Percentiles rank a stretch among this genome's conserved stretches.
Conservation (phyloP, 768 basidiomycete genomes). For the Lentinus brumalis region DNA sequence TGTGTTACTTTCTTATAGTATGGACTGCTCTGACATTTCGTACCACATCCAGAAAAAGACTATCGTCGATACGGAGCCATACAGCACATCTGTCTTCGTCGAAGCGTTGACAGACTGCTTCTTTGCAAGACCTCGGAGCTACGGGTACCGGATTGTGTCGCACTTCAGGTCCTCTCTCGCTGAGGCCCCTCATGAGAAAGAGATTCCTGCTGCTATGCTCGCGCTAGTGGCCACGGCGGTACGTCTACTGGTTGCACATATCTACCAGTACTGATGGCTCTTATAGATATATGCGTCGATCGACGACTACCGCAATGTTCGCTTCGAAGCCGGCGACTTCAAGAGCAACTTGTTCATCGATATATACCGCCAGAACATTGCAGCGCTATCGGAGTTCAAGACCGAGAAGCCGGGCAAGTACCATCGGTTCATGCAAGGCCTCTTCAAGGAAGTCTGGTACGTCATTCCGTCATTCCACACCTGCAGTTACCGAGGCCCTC, state of each 20-base stretch:
- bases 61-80: neutral
- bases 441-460: neutral
- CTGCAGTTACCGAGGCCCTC: too few species aligned
- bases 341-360: neutral
- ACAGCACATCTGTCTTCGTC: neutral
- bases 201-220: constrained; percentile 7
- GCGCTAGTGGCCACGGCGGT: neutral
- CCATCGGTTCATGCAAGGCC: neutral
- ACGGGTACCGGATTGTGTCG: neutral
- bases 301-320: neutral
- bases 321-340: neutral
- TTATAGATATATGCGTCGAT: neutral
- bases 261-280: neutral
- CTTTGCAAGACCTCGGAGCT: neutral
- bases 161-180: neutral
- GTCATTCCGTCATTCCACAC: too few species aligned
- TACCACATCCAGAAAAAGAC: neutral
- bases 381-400: neutral
- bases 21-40: too few species aligned
- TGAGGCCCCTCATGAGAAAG: constrained; percentile 8
- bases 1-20: too few species aligned
- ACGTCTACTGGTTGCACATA: neutral
- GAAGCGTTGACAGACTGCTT: neutral
- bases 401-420: neutral
- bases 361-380: neutral